phyloP scores from a whole-genome alignment of 2,329 filamentous ascomycete genomes.

The Aspergillus persii region DNA sequence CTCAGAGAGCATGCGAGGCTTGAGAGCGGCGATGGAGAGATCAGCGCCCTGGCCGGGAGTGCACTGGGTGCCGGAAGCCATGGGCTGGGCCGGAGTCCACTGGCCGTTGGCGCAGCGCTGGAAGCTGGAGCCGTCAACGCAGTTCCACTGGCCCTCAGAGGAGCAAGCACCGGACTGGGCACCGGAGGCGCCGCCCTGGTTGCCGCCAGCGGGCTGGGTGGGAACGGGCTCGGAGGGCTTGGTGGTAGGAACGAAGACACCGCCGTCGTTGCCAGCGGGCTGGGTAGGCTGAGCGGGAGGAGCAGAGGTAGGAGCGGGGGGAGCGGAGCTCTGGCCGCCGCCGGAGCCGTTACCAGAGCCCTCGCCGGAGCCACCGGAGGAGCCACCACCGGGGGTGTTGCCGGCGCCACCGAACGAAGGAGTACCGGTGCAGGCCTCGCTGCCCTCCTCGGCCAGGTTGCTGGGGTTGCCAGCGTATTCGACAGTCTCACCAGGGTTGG shows the following conservation, averaged over 20 bases:
- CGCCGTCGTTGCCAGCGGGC: background rate
- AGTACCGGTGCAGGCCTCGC: constrained; percentile 29
- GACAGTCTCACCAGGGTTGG: constrained; percentile 64
- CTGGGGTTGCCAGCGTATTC: constrained; percentile 47
- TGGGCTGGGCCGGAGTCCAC: constrained; percentile 51
- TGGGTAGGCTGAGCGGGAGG: background rate
- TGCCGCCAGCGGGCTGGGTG: constrained; percentile 1
- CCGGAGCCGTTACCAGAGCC: constrained; percentile 27
- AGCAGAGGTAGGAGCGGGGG: constrained; percentile 1
- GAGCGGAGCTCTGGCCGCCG: constrained; percentile 7
- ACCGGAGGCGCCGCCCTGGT: constrained; percentile 21
- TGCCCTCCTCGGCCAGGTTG: constrained; percentile 33
- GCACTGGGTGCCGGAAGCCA: constrained; percentile 58
- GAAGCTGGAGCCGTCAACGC: constrained; percentile 55
- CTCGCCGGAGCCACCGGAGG: constrained; percentile 20
- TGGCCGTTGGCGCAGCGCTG: constrained; percentile 61
- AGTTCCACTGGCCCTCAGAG: constrained; percentile 59
- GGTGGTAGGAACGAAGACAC: constrained; percentile 10
- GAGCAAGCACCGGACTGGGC: constrained; percentile 47
- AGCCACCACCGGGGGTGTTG: constrained; percentile 21
- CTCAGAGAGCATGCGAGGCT: constrained; percentile 25
- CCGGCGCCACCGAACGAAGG: constrained; percentile 33
- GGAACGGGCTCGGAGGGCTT: constrained; percentile 8
- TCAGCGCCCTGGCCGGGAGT: constrained; percentile 33
- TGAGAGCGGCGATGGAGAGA: constrained; percentile 24